phyloP scores from a whole-genome alignment of 768 basidiomycete species.

The Mycena epipterygia region DNA sequence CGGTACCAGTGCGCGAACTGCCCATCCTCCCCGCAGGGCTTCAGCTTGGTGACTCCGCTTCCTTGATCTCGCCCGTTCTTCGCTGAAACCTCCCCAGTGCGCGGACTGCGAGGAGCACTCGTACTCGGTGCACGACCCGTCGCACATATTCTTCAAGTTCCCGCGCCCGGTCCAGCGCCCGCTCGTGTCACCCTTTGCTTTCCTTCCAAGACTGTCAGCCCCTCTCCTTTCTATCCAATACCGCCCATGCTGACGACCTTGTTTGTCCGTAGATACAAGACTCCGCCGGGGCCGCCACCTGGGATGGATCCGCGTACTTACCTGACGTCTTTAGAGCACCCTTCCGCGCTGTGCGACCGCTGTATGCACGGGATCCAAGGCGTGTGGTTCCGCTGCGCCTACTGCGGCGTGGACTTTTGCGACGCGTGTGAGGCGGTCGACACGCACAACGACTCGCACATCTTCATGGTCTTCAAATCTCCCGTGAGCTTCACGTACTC shows the following conservation, averaged over 20 bases:
- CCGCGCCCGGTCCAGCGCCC: conserved; percentile 80
- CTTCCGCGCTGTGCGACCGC: conserved; percentile 85
- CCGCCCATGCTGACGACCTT: conserved; percentile 28
- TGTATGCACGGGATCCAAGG: conserved; percentile 89
- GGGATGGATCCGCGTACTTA: conserved; percentile 64
- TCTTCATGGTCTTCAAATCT: conserved; percentile 92
- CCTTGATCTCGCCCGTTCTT: neutral
- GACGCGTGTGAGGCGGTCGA: conserved; percentile 84
- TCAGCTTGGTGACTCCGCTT: conserved; percentile 73
- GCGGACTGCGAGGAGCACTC: conserved; percentile 83
- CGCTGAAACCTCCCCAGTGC: conserved; percentile 65
- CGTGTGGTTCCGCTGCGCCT: conserved; percentile 92
- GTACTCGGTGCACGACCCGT: conserved; percentile 84
- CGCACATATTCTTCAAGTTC: conserved; percentile 91
- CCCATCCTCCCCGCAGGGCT: conserved; percentile 77
- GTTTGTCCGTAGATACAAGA: conserved; percentile 65
- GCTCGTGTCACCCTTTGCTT: conserved; percentile 62
- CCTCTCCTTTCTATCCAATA: neutral
- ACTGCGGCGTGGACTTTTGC: conserved; percentile 91
- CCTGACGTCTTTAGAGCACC: conserved; percentile 70
- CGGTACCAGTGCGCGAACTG: conserved; percentile 95
- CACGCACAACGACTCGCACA: conserved; percentile 84
- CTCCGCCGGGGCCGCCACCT: conserved; percentile 69
- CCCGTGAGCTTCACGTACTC: conserved; percentile 58
- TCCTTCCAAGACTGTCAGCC: conserved; percentile 79